Evolutionary conservation across 2,329 filamentous ascomycete species (phyloP).

Genomic region (Aspergillus caelatus): DNA sequence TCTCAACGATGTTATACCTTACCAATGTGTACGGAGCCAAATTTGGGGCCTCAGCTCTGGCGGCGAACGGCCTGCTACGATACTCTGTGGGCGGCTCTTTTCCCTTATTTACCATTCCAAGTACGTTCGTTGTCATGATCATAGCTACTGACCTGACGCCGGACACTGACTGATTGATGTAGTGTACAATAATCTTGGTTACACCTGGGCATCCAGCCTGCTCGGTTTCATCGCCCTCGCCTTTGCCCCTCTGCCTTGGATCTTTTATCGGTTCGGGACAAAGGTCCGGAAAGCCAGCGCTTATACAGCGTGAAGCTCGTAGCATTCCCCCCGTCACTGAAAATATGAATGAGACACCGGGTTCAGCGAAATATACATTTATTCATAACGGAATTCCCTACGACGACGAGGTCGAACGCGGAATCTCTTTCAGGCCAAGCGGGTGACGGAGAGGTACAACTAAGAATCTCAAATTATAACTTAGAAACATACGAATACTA

Average conservation of each 20-base stretch:
- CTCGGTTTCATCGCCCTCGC: constrained; percentile 36
- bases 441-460: no score
- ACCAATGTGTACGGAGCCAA: constrained; percentile 32
- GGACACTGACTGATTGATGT: neutral
- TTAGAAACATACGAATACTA: no score
- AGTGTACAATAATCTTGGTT: constrained; percentile 37
- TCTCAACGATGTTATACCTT: constrained; percentile 47
- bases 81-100: constrained; percentile 38
- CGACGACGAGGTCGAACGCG: no score
- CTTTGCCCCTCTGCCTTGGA: constrained; percentile 46
- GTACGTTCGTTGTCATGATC: no score
- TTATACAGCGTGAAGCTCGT: neutral
- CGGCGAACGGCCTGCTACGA: constrained; percentile 38
- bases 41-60: constrained; percentile 32
- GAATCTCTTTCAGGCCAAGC: no score
- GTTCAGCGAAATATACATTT: no score
- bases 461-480: no score
- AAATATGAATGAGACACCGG: no score
- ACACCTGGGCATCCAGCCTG: constrained; percentile 36
- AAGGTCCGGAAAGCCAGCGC: neutral
- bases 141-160: no score
- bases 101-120: constrained; percentile 36
- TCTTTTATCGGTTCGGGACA: constrained; percentile 33
- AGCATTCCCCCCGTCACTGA: no score
- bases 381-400: no score